These are phyloP conservation scores for Vicia villosa DNA, from an alignment of 306 rosid genomes.

Conservation along the genomic window DNA sequence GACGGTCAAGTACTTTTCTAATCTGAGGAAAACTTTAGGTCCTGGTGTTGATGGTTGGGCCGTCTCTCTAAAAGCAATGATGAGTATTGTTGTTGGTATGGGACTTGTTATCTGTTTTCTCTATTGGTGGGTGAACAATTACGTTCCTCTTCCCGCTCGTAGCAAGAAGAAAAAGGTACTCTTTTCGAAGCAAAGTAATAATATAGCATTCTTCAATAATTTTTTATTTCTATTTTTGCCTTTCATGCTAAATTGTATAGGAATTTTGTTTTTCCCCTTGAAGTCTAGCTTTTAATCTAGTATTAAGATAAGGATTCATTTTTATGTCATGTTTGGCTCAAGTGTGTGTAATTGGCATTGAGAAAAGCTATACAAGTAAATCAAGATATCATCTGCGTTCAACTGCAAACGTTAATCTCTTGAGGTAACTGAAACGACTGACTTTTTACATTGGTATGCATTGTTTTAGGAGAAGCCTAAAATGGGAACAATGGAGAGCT, in stretches of 20 bases:
- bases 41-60: conserved; percentile 99
- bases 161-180: conserved; percentile 98
- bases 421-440: background rate
- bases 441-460: conserved; percentile 8
- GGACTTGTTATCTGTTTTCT: conserved; percentile 76
- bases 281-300: too few relatives aligned
- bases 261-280: too few relatives aligned
- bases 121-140: conserved; percentile 95
- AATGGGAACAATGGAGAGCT: conserved; percentile 99
- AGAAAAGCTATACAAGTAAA: too few relatives aligned
- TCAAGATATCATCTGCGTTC: too few relatives aligned
- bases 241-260: background rate
- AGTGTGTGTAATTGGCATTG: background rate
- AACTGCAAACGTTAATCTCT: too few relatives aligned
- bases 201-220: too few relatives aligned
- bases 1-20: conserved; percentile 94
- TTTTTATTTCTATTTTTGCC: background rate
- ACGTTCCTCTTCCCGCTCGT: conserved; percentile 85
- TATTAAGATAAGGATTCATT: too few relatives aligned
- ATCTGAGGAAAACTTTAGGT: conserved; percentile 73
- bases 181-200: background rate
- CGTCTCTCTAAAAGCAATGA: conserved; percentile 84
- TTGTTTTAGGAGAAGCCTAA: conserved; percentile 79
- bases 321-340: background rate
- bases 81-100: conserved; percentile 92